Evolutionary conservation across 2,329 filamentous ascomycete species (phyloP).

Genomic region (Dactylellina cionopaga): DNA sequence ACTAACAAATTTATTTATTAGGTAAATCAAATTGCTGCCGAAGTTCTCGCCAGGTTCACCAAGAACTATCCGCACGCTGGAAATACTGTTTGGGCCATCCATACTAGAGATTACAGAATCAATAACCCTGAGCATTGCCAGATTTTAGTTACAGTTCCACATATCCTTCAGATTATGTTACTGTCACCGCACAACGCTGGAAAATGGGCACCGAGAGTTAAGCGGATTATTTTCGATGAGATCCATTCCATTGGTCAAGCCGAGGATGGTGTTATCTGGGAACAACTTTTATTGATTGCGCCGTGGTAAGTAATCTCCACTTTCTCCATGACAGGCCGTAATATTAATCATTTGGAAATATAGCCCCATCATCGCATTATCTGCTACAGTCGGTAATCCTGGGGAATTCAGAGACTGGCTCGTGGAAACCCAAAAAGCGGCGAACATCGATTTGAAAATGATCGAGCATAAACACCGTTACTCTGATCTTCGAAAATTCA

Average conservation of each 20-base stretch:
- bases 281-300: slow-evolving; percentile 77
- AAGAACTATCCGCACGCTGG: slow-evolving; percentile 71
- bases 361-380: slow-evolving; percentile 78
- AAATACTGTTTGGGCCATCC: slow-evolving; percentile 80
- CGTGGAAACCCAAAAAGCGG: slow-evolving; percentile 70
- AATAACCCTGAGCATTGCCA: slow-evolving; percentile 79
- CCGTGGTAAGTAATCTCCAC: slow-evolving; percentile 63
- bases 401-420: slow-evolving; percentile 76
- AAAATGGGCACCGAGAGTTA: slow-evolving; percentile 74
- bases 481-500: slow-evolving; percentile 80
- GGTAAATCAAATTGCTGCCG: slow-evolving; percentile 82
- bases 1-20: too few species aligned
- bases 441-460: slow-evolving; percentile 73
- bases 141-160: slow-evolving; percentile 78
- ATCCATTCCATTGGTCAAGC: slow-evolving; percentile 81
- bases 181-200: slow-evolving; percentile 73
- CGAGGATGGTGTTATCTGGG: slow-evolving; percentile 80
- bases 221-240: slow-evolving; percentile 83
- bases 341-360: too few species aligned
- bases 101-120: slow-evolving; percentile 78
- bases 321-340: too few species aligned
- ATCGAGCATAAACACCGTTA: slow-evolving; percentile 76
- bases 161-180: slow-evolving; percentile 82
- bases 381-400: slow-evolving; percentile 81
- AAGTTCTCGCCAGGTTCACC: slow-evolving; percentile 77